phyloP scores from a whole-genome alignment of 169 alveolate species.

The Perkinsus olseni region DNA sequence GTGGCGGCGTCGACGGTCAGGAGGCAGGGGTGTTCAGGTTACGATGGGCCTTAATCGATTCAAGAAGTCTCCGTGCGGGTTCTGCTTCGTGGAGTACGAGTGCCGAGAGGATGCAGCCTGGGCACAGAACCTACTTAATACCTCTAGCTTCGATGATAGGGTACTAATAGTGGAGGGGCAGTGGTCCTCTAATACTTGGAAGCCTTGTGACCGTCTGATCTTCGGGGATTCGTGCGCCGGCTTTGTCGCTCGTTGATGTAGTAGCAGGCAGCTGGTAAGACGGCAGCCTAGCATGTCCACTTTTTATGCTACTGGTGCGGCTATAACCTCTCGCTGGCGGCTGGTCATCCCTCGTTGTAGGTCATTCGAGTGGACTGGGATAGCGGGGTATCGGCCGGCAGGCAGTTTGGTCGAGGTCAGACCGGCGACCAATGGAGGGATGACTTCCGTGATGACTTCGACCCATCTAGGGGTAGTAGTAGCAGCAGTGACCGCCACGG shows the following conservation, averaged over 20 bases:
- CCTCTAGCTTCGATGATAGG: background rate
- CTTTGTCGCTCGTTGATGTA: too few species aligned
- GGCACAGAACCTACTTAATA: background rate
- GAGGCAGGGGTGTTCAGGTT: background rate
- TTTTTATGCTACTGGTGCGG: too few species aligned
- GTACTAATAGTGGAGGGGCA: background rate
- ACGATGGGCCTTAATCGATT: slow-evolving; percentile 22
- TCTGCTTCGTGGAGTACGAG: slow-evolving; percentile 30
- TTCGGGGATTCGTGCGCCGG: too few species aligned
- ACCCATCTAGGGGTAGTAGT: slow-evolving; percentile 19
- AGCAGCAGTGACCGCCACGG: too few species aligned
- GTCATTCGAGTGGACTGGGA: slow-evolving; percentile 20
- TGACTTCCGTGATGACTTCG: slow-evolving; percentile 27
- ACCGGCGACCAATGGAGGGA: slow-evolving; percentile 30
- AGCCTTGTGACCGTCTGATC: too few species aligned
- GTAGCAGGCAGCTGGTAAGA: too few species aligned
- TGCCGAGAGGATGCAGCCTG: slow-evolving; percentile 13
- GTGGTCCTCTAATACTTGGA: too few species aligned
- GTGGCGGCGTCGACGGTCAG: background rate
- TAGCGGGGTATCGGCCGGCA: slow-evolving; percentile 26
- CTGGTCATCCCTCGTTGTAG: background rate
- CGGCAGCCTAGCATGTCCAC: too few species aligned
- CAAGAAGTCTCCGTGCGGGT: slow-evolving; percentile 29
- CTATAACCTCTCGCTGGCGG: background rate
- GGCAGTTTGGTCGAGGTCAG: slow-evolving; percentile 26